These are phyloP conservation scores for Citrullus amarus DNA, from an alignment of 306 rosid genomes.

Conservation along the genomic window DNA sequence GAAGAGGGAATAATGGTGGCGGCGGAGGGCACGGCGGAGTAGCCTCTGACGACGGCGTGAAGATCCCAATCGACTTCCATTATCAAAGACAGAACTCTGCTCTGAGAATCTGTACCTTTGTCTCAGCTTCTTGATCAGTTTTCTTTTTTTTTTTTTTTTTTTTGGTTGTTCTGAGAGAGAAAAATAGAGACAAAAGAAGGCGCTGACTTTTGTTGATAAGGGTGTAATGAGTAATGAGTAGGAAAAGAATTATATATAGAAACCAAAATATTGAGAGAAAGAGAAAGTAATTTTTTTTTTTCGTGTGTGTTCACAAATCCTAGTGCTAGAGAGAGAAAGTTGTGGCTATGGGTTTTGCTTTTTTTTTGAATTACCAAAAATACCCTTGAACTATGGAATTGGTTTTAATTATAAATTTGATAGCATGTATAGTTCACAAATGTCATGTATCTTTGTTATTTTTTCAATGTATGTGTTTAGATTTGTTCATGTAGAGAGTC, in stretches of 20 bases:
- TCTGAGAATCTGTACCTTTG: conserved; percentile 25
- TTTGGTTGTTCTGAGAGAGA: neutral
- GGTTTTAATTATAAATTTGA: too few species aligned
- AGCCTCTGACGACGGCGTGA: conserved; percentile 79
- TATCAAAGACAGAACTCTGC: conserved; percentile 14
- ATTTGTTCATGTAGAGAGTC: too few species aligned
- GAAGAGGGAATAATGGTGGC: conserved; percentile 19
- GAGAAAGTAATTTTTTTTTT: neutral
- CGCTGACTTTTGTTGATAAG: conserved; percentile 54
- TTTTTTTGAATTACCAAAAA: neutral
- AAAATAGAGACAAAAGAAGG: conserved; percentile 33
- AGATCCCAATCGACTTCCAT: conserved; percentile 95
- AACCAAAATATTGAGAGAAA: conserved; percentile 21
- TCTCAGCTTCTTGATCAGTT: neutral
- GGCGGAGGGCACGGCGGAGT: conserved; percentile 13
- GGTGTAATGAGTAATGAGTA: conserved; percentile 32
- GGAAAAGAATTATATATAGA: conserved; percentile 21
- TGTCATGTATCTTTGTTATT: too few species aligned
- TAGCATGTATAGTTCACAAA: too few species aligned
- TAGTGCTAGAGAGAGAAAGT: conserved; percentile 6
- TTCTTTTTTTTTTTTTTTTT: neutral
- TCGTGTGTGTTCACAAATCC: neutral
- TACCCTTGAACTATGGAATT: too few species aligned
- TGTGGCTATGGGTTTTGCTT: neutral
- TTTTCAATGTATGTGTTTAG: too few species aligned